Evolutionary conservation across 2,329 filamentous ascomycete species (phyloP).

Genomic region (Pestalotiopsis sp.): DNA sequence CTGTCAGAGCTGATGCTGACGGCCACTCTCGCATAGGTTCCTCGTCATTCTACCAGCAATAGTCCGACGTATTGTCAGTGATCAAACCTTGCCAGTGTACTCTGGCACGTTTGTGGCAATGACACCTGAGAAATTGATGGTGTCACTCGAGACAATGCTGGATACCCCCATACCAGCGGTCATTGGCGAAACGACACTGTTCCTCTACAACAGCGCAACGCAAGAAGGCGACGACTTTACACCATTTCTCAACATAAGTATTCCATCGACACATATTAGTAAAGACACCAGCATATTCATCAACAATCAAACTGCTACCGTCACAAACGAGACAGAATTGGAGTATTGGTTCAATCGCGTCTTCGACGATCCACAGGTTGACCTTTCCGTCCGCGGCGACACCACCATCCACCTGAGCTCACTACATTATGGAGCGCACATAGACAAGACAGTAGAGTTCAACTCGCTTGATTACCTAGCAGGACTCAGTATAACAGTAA

Average conservation of each 20-base stretch:
- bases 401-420: constrained; percentile 40
- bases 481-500: constrained; percentile 36
- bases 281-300: constrained; percentile 38
- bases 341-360: constrained; percentile 39
- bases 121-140: constrained; percentile 33
- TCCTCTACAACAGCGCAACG: constrained; percentile 42
- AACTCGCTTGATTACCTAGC: constrained; percentile 38
- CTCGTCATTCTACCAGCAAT: constrained; percentile 48
- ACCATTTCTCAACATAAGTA: constrained; percentile 30
- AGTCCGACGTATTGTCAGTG: constrained; percentile 44
- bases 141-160: constrained; percentile 39
- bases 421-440: constrained; percentile 36
- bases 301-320: constrained; percentile 33
- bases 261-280: constrained; percentile 34
- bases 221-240: constrained; percentile 21
- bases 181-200: constrained; percentile 40
- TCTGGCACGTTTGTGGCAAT: constrained; percentile 36
- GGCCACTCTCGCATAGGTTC: constrained; percentile 36
- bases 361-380: constrained; percentile 37
- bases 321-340: constrained; percentile 42
- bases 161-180: constrained; percentile 38
- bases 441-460: constrained; percentile 45
- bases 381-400: constrained; percentile 38
- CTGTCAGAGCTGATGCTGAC: neutral
- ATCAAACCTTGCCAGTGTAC: constrained; percentile 40